Conservation (phyloP, 192 early-diverging fungal genomes). For the Mortierella hygrophila region DNA sequence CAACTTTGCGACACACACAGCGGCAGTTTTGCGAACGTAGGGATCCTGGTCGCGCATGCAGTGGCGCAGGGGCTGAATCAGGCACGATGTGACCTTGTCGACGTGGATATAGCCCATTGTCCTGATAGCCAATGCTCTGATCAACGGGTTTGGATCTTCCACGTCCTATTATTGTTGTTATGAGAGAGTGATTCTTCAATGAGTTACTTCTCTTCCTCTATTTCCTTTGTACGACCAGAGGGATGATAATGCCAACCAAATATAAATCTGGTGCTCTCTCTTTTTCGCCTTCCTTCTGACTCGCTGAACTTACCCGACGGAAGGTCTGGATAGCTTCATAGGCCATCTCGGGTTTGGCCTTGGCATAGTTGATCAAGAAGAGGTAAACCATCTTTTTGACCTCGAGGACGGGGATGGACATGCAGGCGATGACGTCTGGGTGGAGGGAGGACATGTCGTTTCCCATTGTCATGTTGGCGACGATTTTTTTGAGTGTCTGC, state of each 20-base stretch:
- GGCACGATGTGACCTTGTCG: slow-evolving; percentile 87
- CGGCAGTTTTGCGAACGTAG: slow-evolving; percentile 97
- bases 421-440: slow-evolving; percentile 92
- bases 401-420: slow-evolving; percentile 89
- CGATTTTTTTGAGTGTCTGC: slow-evolving; percentile 92
- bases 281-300: neutral
- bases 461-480: slow-evolving; percentile 99
- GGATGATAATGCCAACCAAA: neutral
- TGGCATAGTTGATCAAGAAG: slow-evolving; percentile 97
- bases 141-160: slow-evolving; percentile 92
- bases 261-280: slow-evolving; percentile 1
- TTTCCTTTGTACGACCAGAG: too few relatives aligned
- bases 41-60: slow-evolving; percentile 91
- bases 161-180: slow-evolving; percentile 74
- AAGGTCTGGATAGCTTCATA: slow-evolving; percentile 92
- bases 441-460: slow-evolving; percentile 98
- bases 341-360: slow-evolving; percentile 93
- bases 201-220: too few relatives aligned
- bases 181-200: neutral
- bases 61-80: slow-evolving; percentile 88
- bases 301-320: slow-evolving; percentile 71
- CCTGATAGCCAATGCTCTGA: slow-evolving; percentile 94
- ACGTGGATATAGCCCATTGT: slow-evolving; percentile 98
- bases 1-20: slow-evolving; percentile 94
- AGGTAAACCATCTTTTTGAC: slow-evolving; percentile 95